These are phyloP conservation scores for Toxicodendron radicans DNA, from an alignment of 345 rosid species.

Conservation along the genomic window DNA sequence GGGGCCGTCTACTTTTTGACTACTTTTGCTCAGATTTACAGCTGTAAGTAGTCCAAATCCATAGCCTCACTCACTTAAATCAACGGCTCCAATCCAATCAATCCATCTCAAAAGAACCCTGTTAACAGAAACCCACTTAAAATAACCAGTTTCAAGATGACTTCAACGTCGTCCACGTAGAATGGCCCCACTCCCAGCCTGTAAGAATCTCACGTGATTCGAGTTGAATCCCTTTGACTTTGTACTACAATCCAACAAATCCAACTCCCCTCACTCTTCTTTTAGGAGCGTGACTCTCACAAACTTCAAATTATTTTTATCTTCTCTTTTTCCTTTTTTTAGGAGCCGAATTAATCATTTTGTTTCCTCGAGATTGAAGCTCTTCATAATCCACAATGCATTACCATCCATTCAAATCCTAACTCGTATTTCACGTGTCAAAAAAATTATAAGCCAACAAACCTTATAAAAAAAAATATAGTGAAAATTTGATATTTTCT, in stretches of 20 bases:
- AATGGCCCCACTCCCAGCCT: conserved; percentile 57
- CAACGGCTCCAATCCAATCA: conserved; percentile 39
- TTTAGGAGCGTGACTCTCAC: conserved; percentile 26
- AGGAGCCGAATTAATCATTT: background rate
- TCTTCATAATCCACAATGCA: too few species aligned
- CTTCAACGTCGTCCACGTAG: conserved; percentile 43
- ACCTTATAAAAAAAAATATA: too few species aligned
- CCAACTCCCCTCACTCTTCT: conserved; percentile 4
- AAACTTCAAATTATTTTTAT: background rate
- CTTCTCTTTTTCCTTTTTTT: background rate
- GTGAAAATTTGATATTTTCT: too few species aligned
- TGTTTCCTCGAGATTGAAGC: background rate
- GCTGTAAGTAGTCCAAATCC: conserved; percentile 43
- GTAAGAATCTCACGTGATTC: conserved; percentile 66
- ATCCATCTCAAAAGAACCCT: conserved; percentile 7
- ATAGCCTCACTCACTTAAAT: conserved; percentile 20
- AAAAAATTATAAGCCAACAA: too few species aligned
- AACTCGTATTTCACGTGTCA: too few species aligned
- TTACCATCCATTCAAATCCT: too few species aligned
- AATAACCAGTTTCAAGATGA: conserved; percentile 25
- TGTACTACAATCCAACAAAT: background rate
- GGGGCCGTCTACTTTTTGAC: conserved; percentile 43
- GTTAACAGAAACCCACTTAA: conserved; percentile 7
- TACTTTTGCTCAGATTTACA: conserved; percentile 32
- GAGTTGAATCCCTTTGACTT: conserved; percentile 45